Evolutionary conservation across 805 yeast genomes (phyloP).

Genomic region (Clavispora phyllophila): DNA sequence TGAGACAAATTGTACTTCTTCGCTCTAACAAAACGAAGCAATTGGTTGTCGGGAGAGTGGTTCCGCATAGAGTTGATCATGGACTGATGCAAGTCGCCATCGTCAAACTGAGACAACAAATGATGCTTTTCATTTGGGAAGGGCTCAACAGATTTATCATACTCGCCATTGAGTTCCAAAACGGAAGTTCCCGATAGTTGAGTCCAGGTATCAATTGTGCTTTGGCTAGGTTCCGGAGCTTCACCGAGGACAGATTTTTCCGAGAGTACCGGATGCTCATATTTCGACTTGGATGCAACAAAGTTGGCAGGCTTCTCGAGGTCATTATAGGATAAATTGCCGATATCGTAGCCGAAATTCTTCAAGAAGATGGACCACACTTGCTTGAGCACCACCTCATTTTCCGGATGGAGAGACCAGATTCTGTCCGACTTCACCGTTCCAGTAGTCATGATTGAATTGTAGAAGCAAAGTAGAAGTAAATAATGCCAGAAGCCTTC

Average conservation of each 20-base stretch:
- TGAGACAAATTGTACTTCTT: slow-evolving; percentile 13
- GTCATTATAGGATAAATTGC: slow-evolving; percentile 7
- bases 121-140: slow-evolving; percentile 5
- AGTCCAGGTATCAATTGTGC: slow-evolving; percentile 5
- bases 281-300: slow-evolving; percentile 9
- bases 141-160: slow-evolving; percentile 8
- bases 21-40: slow-evolving; percentile 16
- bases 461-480: background rate
- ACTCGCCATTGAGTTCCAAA: slow-evolving; percentile 4
- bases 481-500: too few species aligned
- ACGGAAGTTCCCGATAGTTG: slow-evolving; percentile 9
- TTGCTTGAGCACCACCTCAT: slow-evolving; percentile 63
- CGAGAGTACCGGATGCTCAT: slow-evolving; percentile 10
- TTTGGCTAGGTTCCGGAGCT: slow-evolving; percentile 8
- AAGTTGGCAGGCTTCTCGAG: slow-evolving; percentile 7
- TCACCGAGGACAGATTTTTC: slow-evolving; percentile 6
- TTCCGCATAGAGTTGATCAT: slow-evolving; percentile 11
- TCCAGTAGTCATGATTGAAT: slow-evolving; percentile 1
- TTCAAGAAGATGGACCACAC: slow-evolving; percentile 63
- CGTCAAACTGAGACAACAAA: slow-evolving; percentile 7
- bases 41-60: slow-evolving; percentile 13
- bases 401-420: slow-evolving; percentile 37
- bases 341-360: slow-evolving; percentile 20
- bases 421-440: slow-evolving; percentile 12
- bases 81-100: slow-evolving; percentile 13